Base-by-base conservation (phyloP, 805 yeast species). In the Candida arabinofermentans region DNA sequence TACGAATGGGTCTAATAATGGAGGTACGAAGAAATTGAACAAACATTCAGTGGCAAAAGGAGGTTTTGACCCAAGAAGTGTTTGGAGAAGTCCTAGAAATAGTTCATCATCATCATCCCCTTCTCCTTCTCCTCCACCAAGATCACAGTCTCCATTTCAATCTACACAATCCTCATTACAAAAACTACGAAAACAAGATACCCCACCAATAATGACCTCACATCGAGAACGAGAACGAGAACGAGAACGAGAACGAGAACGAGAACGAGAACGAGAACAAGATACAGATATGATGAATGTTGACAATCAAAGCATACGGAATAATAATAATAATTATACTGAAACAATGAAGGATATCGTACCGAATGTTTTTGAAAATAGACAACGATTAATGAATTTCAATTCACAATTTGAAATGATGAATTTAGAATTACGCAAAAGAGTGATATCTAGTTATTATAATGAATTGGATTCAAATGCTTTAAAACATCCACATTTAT, bases 401-500 rank as follows among this genome's bases (percentile, higher is more conserved):
- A 36, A 29, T 14, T 24, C 23, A 6, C n/a, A 23, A 16, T 36
- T 31, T 22, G 24, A 24, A n/a, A 13, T 31, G 3, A 3, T 24
- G 5, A 26, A 24, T 13, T 2, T 12, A 4, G 19, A 27, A 19
- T 9, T 40, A 16, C 27, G 37, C 12, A 19, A 27, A 8, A 8
- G 21, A 5, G 3, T 36, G 9, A 14, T 36, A n/a, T 8, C 19
- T 16, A 23, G 42, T 1, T 46, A 46, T 27, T 36, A 31, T 13
- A 10, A 18, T 5, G 24, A 27, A 7, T 33, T 43, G 13, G 40
- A 36, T 6, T 5, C 16, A 18, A 21, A 21, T 7, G 8, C 24
- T 12, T 37, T 27, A 17, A n/a, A 23, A 2, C 44, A 44, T 34
- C 47, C 44, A 19, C 30, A 34, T 17, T 30, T 44, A 17, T 22